Conservation (phyloP, 1,284 basidiomycete species). For the Malassezia dermatis region DNA sequence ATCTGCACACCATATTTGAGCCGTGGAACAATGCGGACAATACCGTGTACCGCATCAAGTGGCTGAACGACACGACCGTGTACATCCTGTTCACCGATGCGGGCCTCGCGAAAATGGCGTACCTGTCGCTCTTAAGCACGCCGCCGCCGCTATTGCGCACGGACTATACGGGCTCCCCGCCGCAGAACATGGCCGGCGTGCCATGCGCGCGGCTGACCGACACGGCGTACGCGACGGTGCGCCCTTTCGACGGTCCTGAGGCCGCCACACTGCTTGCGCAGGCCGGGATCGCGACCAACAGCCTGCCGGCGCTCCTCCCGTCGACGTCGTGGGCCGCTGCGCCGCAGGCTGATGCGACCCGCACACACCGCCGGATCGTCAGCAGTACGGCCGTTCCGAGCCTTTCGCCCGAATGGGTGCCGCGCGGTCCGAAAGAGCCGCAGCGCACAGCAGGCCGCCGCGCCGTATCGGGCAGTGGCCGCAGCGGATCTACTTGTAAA, state of each 20-base stretch:
- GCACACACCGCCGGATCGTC: not conserved
- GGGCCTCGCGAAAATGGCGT: slow-evolving; percentile 72
- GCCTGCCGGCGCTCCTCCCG: not conserved
- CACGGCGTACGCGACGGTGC: slow-evolving; percentile 5
- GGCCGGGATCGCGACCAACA: not conserved
- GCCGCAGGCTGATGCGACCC: not conserved
- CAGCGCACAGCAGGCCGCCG: not conserved
- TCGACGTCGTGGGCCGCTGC: not conserved
- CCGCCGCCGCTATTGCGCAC: slow-evolving; percentile 53
- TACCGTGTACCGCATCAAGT: slow-evolving; percentile 89
- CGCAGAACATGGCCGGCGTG: not conserved
- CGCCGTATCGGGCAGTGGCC: not conserved
- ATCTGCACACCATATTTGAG: slow-evolving; percentile 79
- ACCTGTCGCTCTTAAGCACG: slow-evolving; percentile 67
- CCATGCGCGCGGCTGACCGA: not conserved
- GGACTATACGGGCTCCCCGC: not conserved
- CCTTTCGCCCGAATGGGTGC: not conserved
- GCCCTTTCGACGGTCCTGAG: slow-evolving; percentile 7
- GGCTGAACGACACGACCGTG: slow-evolving; percentile 91
- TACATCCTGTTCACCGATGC: slow-evolving; percentile 77
- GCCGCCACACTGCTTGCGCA: slow-evolving; percentile 4
- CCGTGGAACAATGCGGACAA: slow-evolving; percentile 78
- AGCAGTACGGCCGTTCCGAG: not conserved
- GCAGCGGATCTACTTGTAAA: not conserved
- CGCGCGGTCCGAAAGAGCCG: not conserved